Conservation (phyloP, 176 grass and related monocot genomes). For the Puya raimondii region DNA sequence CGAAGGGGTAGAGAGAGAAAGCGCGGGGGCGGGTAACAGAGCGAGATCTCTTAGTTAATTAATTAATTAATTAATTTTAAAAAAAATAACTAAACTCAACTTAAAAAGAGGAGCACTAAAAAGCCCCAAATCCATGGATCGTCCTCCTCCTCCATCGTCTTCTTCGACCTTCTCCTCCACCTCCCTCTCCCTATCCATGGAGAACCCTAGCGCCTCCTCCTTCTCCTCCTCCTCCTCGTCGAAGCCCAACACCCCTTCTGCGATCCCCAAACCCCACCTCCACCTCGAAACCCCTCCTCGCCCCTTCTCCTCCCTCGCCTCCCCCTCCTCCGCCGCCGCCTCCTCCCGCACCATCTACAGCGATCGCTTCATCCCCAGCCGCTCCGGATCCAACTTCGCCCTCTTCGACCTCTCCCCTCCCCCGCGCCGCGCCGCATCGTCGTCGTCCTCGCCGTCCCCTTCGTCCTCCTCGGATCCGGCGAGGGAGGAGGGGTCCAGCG, state of each 20-base stretch:
- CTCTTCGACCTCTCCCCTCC: conserved; percentile 53
- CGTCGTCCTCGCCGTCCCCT: conserved; percentile 21
- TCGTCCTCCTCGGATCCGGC: conserved; percentile 14
- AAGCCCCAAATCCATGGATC: conserved; percentile 18
- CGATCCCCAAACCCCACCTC: conserved; percentile 8
- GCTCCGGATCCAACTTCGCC: conserved; percentile 66
- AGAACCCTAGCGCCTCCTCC: conserved; percentile 7
- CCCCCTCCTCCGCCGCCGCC: conserved; percentile 24
- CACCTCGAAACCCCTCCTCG: conserved; percentile 13
- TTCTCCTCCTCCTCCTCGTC: not conserved
- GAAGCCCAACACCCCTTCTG: conserved; percentile 33
- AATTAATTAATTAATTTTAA: conserved; percentile 1
- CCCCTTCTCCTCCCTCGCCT: conserved; percentile 12
- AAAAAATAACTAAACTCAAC: not conserved
- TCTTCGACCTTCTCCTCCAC: conserved; percentile 7
- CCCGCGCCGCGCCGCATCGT: conserved; percentile 19
- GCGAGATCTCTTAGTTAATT: not conserved
- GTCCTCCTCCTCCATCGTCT: conserved; percentile 9
- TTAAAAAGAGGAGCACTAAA: not conserved
- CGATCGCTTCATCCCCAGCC: conserved; percentile 89
- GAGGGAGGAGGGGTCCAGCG: conserved; percentile 41
- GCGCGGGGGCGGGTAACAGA: conserved; percentile 30
- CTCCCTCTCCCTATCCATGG: conserved; percentile 11
- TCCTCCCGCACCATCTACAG: conserved; percentile 54
- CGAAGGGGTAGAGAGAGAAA: conserved; percentile 21